Evolutionary conservation across 169 alveolate species (phyloP).

Genomic region (Eimeria tenella): DNA sequence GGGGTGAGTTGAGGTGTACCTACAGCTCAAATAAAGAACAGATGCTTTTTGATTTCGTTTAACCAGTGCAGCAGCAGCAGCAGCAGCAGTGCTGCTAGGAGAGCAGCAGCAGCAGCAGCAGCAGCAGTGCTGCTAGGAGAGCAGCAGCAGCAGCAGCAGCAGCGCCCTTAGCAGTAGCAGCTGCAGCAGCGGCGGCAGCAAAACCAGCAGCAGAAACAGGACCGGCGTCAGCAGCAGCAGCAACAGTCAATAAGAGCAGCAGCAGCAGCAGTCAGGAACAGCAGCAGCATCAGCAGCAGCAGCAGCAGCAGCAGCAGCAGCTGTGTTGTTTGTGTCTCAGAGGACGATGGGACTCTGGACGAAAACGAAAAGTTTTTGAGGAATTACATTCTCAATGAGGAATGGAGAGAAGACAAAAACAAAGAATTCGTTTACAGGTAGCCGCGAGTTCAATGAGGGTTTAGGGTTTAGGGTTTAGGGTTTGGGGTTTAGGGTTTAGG

Average conservation of each 20-base stretch:
- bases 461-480: background rate
- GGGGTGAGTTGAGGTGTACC: conserved; percentile 18
- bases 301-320: conserved; percentile 34
- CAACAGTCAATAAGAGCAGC: conserved; percentile 1
- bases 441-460: background rate
- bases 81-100: background rate
- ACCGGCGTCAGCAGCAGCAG: conserved; percentile 1
- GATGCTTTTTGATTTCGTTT: background rate
- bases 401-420: conserved; percentile 87
- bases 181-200: conserved; percentile 5
- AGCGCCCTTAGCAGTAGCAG: background rate
- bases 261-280: conserved; percentile 50
- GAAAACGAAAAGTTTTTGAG: conserved; percentile 88
- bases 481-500: background rate
- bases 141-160: conserved; percentile 24
- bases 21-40: background rate
- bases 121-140: background rate
- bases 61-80: background rate
- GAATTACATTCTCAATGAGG: conserved; percentile 89
- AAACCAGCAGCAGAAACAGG: background rate
- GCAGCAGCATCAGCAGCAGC: background rate
- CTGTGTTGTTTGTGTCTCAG: conserved; percentile 58
- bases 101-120: background rate
- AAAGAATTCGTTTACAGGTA: conserved; percentile 70
- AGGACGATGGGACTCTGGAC: conserved; percentile 84